Conservation (phyloP, 164 flowering plant genomes). For the Buxus sempervirens region DNA sequence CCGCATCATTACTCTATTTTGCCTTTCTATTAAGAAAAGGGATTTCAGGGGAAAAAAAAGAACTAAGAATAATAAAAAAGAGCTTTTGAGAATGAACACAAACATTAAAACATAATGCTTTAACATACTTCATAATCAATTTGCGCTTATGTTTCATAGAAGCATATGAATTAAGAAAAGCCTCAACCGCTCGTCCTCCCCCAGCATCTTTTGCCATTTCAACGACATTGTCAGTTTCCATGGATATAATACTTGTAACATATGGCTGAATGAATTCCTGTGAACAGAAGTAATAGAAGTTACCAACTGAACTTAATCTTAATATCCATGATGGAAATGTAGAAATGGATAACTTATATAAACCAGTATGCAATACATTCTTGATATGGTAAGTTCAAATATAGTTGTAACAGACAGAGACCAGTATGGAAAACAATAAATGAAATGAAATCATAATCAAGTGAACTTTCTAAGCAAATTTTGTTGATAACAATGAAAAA, state of each 20-base stretch:
- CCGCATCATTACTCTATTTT: too few species aligned
- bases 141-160: constrained; percentile 62
- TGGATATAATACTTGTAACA: constrained; percentile 53
- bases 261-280: constrained; percentile 70
- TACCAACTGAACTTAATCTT: not conserved
- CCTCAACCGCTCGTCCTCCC: constrained; percentile 81
- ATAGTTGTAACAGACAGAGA: not conserved
- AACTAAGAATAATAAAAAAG: too few species aligned
- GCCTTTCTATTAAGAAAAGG: too few species aligned
- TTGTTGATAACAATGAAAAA: too few species aligned
- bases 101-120: not conserved
- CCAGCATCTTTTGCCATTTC: constrained; percentile 67
- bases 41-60: too few species aligned
- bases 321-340: not conserved
- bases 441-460: not conserved
- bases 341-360: not conserved
- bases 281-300: constrained; percentile 2
- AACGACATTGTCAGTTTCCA: constrained; percentile 60
- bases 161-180: constrained; percentile 68
- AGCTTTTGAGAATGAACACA: not conserved
- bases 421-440: not conserved
- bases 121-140: constrained; percentile 62
- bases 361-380: too few species aligned
- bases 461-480: too few species aligned
- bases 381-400: not conserved